These are phyloP conservation scores for Streptanthus diversifolius DNA, from an alignment of 345 rosid genomes.

Conservation along the genomic window DNA sequence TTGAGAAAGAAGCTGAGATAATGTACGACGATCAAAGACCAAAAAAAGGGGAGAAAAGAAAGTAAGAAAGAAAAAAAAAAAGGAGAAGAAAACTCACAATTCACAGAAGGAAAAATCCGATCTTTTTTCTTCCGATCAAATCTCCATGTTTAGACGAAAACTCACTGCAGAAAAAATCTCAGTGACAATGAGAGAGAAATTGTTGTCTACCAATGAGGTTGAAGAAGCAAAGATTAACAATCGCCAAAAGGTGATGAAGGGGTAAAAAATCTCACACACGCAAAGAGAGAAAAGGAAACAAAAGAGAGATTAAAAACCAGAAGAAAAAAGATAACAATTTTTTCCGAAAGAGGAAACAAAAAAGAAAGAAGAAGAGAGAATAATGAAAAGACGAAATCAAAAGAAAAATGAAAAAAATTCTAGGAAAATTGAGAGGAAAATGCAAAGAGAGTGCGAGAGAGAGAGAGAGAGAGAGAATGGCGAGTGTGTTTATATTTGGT, in stretches of 20 bases:
- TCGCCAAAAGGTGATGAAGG: conserved; percentile 22
- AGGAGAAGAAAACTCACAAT: conserved; percentile 20
- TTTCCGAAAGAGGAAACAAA: conserved; percentile 20
- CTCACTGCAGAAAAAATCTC: background rate
- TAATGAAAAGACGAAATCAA: background rate
- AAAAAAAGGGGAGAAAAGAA: background rate
- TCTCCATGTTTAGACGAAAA: conserved; percentile 11
- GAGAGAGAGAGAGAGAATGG: background rate
- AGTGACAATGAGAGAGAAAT: conserved; percentile 19
- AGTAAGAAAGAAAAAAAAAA: background rate
- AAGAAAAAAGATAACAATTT: conserved; percentile 2
- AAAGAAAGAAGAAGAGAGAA: conserved; percentile 20
- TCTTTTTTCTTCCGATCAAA: conserved; percentile 28
- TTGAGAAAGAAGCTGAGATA: background rate
- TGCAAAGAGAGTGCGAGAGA: conserved; percentile 44
- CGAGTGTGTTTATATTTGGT: conserved; percentile 42
- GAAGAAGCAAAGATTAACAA: conserved; percentile 11
- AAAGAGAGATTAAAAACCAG: conserved; percentile 20
- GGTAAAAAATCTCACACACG: conserved; percentile 29
- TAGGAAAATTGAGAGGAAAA: conserved; percentile 21
- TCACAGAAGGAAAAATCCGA: background rate
- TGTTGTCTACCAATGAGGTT: conserved; percentile 22
- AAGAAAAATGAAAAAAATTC: conserved; percentile 1
- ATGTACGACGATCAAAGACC: conserved; percentile 10
- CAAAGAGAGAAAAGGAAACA: conserved; percentile 28